phyloP scores from a whole-genome alignment of 768 basidiomycete genomes.

The Podaxis carcinomalis region DNA sequence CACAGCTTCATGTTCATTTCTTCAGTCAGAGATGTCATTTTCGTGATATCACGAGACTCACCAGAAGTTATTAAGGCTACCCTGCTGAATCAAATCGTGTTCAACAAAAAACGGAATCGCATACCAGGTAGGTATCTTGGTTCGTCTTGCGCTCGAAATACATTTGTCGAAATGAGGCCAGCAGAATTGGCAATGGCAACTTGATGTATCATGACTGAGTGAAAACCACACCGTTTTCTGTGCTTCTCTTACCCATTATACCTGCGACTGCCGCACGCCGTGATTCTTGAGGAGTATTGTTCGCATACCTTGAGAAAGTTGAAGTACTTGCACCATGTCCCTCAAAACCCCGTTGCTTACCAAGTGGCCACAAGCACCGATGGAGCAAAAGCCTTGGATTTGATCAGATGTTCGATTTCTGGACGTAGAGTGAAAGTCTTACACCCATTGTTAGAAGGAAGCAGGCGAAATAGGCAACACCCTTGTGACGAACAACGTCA shows the following conservation, averaged over 20 bases:
- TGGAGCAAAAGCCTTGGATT: conserved; percentile 36
- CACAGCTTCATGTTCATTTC: conserved; percentile 25
- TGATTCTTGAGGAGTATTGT: conserved; percentile 46
- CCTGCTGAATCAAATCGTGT: not conserved
- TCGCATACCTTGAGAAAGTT: conserved; percentile 29
- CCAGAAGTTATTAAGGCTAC: conserved; percentile 41
- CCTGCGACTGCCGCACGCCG: conserved; percentile 46
- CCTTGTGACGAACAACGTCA: conserved; percentile 32
- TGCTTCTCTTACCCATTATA: conserved; percentile 36
- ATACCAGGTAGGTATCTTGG: conserved; percentile 44
- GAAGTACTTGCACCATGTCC: not conserved
- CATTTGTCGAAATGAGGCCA: conserved; percentile 48
- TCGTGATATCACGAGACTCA: conserved; percentile 16
- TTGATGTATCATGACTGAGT: conserved; percentile 12
- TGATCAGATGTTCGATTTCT: not conserved
- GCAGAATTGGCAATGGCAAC: conserved; percentile 45
- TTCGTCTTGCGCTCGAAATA: conserved; percentile 46
- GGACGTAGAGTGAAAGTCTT: conserved; percentile 12
- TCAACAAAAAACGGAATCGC: not conserved
- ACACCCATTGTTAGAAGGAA: conserved; percentile 50
- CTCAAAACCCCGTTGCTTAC: not conserved
- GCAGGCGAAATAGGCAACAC: conserved; percentile 50
- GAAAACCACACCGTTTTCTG: not conserved
- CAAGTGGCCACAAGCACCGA: conserved; percentile 38
- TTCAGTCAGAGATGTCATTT: not conserved